These are phyloP conservation scores for Cryphonectria nitschkei DNA, from an alignment of 2,329 filamentous ascomycete species.

Conservation along the genomic window DNA sequence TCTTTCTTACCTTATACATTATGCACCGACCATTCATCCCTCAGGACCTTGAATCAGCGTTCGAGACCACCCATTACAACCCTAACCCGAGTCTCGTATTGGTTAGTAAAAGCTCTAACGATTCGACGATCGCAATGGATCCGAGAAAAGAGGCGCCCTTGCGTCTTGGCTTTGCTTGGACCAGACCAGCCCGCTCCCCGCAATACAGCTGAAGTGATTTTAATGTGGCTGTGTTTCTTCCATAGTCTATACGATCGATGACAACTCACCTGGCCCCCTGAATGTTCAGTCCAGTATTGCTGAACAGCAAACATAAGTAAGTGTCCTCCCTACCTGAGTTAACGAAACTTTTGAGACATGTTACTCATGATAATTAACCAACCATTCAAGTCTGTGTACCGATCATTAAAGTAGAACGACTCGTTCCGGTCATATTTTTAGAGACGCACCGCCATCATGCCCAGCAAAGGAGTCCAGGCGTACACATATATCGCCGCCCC, in stretches of 20 bases:
- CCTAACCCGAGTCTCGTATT: not conserved
- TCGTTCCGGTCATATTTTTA: not conserved
- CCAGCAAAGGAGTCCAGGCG: conserved; percentile 45
- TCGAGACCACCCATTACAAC: not conserved
- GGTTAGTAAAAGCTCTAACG: not conserved
- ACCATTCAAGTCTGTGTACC: too few relatives aligned
- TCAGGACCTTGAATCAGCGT: not conserved
- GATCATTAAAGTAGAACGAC: not conserved
- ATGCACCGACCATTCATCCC: too few relatives aligned
- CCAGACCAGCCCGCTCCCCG: not conserved
- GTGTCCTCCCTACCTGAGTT: too few relatives aligned
- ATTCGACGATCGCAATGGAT: not conserved
- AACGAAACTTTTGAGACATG: not conserved
- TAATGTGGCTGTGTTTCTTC: not conserved
- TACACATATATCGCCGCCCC: conserved; percentile 46
- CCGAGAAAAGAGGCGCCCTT: not conserved
- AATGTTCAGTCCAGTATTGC: not conserved
- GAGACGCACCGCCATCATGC: conserved; percentile 39
- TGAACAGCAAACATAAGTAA: too few relatives aligned
- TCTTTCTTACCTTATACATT: not conserved
- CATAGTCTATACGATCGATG: not conserved
- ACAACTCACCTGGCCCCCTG: not conserved
- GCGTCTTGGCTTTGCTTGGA: not conserved
- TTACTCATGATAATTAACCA: too few relatives aligned
- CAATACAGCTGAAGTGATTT: not conserved